Evolutionary conservation across 352 stramenopile genomes (phyloP), one percentile per base, ranked within the genome.

Genomic region (Phytophthora sp.): DNA sequence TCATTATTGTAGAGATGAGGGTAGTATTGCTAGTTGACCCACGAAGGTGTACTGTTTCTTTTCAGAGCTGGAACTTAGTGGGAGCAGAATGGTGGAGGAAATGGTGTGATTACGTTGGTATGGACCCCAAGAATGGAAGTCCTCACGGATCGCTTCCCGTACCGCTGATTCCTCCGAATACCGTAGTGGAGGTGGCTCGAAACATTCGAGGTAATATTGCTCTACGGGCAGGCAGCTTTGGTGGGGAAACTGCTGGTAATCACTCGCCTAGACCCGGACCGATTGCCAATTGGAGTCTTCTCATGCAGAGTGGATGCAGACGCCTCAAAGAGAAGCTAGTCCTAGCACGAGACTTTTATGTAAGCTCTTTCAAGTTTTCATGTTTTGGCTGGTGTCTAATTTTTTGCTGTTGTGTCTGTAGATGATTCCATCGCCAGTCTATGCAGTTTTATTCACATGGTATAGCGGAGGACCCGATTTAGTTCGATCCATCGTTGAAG

Each of bases 401-500:
- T 6, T 28, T 45, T 45, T 45, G 35, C n/a, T 23, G 18, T 55
- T 21, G 26, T 54, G 20, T 53, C 39, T 68, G 15, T 61, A 95
- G 85, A 60, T 94, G 42, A 67, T 96, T 26, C 87, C 87, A 20
- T 80, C 80, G 1, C 43, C 78, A 21, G 82, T 87, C 8, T 92
- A 94, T 61, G 43, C 63, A 3, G 73, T 88, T 35, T 65, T 96
- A n/a, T 71, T 84, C 18, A 64, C 78, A 13, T 96, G 87, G 87
- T 96, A 94, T 44, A 90, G 62, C 48, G 87, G 87, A 20, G 87
- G 87, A 5, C 87, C 87, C 0, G 76, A 93, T 37, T 66, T 94
- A 26, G 61, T 80, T 12, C 75, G 84, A 27, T 74, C 63, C 21
- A 77, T 92, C 13, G 31, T 91, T n/a, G 66, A 85, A 23, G 46